Conservation (phyloP, 169 alveolate genomes). For the Eimeria necatrix region DNA sequence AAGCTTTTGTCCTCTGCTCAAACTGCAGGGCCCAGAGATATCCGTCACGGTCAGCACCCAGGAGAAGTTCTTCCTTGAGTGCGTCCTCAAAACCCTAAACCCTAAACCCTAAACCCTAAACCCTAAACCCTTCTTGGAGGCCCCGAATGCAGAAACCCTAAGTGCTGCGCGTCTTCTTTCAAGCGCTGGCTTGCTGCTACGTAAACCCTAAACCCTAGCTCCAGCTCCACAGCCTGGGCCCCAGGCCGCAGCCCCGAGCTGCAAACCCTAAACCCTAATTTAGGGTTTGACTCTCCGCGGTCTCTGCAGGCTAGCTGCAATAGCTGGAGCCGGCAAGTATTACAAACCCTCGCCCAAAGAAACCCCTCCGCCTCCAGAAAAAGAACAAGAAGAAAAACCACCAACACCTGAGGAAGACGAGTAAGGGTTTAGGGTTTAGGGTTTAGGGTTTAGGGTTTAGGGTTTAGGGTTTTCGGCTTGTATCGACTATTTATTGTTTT, state of each 20-base stretch:
- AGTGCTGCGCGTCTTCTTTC: no score
- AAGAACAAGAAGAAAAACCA: background rate
- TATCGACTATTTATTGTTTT: no score
- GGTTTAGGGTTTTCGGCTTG: no score
- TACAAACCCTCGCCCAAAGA: background rate
- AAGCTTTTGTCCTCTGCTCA: background rate
- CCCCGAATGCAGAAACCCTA: background rate
- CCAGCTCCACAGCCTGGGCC: no score
- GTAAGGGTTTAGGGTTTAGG: no score
- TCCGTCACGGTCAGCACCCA: background rate
- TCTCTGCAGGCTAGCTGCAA: constrained; percentile 23
- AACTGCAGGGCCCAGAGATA: constrained; percentile 34
- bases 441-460: no score
- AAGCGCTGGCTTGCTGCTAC: background rate
- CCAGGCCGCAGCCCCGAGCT: no score
- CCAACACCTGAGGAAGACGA: background rate
- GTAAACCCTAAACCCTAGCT: no score
- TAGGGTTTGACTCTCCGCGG: no score
- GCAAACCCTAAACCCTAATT: no score
- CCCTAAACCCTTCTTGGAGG: no score
- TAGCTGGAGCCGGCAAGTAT: constrained; percentile 30
- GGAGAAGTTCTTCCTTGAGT: constrained; percentile 26
- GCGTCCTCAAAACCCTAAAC: background rate
- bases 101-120: no score
- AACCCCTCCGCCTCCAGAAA: constrained; percentile 1